phyloP scores from a whole-genome alignment of 768 basidiomycete genomes.

The Boletellus ananas region DNA sequence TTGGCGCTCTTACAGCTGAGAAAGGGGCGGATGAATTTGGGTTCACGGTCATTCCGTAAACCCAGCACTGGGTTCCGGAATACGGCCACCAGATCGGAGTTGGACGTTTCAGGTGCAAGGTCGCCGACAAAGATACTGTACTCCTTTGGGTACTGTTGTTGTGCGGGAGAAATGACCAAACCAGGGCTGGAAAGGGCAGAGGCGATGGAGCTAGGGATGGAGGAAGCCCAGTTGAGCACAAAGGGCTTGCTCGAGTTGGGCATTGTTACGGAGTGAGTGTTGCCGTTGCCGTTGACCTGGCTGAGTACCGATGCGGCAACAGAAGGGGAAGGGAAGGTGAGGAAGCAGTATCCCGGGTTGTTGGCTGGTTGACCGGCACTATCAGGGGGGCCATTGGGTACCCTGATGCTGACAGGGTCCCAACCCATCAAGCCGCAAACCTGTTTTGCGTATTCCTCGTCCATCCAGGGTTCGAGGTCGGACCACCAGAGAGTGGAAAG shows the following conservation, averaged over 20 bases:
- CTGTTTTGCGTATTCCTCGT: constrained; percentile 90
- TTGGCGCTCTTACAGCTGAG: constrained; percentile 92
- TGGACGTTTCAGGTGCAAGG: constrained; percentile 87
- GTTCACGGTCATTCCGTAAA: constrained; percentile 79
- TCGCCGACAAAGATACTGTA: constrained; percentile 95
- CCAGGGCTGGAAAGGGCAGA: constrained; percentile 29
- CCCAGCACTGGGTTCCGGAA: constrained; percentile 88
- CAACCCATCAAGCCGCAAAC: constrained; percentile 85
- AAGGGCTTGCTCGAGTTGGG: constrained; percentile 84
- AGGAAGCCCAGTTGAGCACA: constrained; percentile 72
- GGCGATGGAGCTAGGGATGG: constrained; percentile 35
- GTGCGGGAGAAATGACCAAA: constrained; percentile 26
- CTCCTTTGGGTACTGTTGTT: constrained; percentile 72
- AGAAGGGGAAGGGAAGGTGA: constrained; percentile 73
- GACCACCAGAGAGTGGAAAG: constrained; percentile 80
- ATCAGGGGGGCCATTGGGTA: constrained; percentile 61
- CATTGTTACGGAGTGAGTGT: constrained; percentile 57
- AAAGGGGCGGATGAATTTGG: constrained; percentile 86
- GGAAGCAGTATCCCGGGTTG: constrained; percentile 85
- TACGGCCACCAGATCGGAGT: constrained; percentile 92
- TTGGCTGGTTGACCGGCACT: constrained; percentile 63
- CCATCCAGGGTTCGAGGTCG: constrained; percentile 95
- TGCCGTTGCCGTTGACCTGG: constrained; percentile 52
- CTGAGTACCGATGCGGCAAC: constrained; percentile 68
- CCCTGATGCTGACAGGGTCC: constrained; percentile 72